These are phyloP conservation scores for Cladosporium colombiae DNA, from an alignment of 2,329 filamentous ascomycete genomes.

Conservation along the genomic window DNA sequence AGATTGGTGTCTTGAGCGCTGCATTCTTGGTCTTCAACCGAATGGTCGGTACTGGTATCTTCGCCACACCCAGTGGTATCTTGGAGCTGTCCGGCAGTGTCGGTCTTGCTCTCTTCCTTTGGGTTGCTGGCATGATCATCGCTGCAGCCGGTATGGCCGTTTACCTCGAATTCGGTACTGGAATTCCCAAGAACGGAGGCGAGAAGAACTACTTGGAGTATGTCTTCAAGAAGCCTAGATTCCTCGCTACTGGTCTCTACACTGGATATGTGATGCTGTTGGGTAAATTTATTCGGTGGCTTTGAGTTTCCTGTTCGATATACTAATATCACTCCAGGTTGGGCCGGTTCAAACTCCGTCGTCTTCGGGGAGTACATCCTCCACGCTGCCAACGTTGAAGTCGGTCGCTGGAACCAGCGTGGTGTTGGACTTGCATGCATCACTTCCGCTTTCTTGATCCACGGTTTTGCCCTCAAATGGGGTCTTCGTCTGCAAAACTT, in stretches of 20 bases:
- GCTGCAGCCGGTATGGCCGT: slow-evolving; percentile 64
- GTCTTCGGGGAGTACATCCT: slow-evolving; percentile 72
- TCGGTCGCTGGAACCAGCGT: slow-evolving; percentile 67
- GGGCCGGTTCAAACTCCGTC: slow-evolving; percentile 67
- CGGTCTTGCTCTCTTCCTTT: slow-evolving; percentile 64
- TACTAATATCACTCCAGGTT: slow-evolving; percentile 36
- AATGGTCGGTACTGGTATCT: slow-evolving; percentile 68
- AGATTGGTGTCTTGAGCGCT: slow-evolving; percentile 59
- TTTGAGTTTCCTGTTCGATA: slow-evolving; percentile 21
- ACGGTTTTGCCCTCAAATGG: slow-evolving; percentile 65
- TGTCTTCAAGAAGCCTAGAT: slow-evolving; percentile 61
- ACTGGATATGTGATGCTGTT: slow-evolving; percentile 62
- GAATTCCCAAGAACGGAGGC: slow-evolving; percentile 64
- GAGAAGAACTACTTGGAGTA: slow-evolving; percentile 70
- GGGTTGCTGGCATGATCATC: slow-evolving; percentile 64
- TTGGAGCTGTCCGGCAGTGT: slow-evolving; percentile 59
- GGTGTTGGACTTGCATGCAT: slow-evolving; percentile 67
- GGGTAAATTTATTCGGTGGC: slow-evolving; percentile 36
- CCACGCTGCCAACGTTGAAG: slow-evolving; percentile 62
- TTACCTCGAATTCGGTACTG: slow-evolving; percentile 67
- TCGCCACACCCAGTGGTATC: slow-evolving; percentile 63
- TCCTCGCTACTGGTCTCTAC: slow-evolving; percentile 63
- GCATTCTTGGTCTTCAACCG: slow-evolving; percentile 65
- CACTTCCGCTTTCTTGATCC: slow-evolving; percentile 65
- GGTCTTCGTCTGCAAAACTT: slow-evolving; percentile 67